Percentiles rank a stretch among this genome's conserved stretches.
Evolutionary conservation across 2,329 filamentous ascomycete species (phyloP).

Genomic region (Gnomoniopsis smithogilvyi): DNA sequence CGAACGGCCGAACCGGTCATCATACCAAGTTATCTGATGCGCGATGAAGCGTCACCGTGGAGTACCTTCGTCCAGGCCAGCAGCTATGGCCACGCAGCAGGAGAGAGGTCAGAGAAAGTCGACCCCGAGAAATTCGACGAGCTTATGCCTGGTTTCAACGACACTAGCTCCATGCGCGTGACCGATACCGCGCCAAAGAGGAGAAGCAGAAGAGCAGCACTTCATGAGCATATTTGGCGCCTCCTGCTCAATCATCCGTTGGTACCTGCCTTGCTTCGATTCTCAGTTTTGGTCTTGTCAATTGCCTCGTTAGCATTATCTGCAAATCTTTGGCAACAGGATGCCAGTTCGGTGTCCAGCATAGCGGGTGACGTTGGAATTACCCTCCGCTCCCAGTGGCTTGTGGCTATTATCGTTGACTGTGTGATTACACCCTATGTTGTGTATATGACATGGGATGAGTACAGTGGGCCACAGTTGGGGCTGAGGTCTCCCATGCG

Average conservation of each 20-base stretch:
- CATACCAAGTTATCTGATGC: constrained; percentile 42
- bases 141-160: constrained; percentile 46
- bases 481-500: constrained; percentile 79
- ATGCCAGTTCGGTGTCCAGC: constrained; percentile 32
- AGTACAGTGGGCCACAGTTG: constrained; percentile 91
- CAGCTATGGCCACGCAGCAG: constrained; percentile 43
- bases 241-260: constrained; percentile 77
- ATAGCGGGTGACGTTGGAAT: constrained; percentile 34
- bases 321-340: constrained; percentile 62
- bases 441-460: constrained; percentile 91
- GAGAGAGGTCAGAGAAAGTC: constrained; percentile 48
- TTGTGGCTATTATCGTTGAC: constrained; percentile 88
- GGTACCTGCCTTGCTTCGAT: constrained; percentile 78
- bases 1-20: constrained; percentile 58
- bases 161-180: constrained; percentile 25
- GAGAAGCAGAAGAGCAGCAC: constrained; percentile 40
- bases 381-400: constrained; percentile 62
- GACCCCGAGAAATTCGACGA: constrained; percentile 39
- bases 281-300: constrained; percentile 80
- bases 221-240: constrained; percentile 60
- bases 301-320: constrained; percentile 77
- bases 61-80: constrained; percentile 52
- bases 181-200: constrained; percentile 10
- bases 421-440: constrained; percentile 86
- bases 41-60: constrained; percentile 45